Evolutionary conservation across 1,284 basidiomycete genomes (phyloP).

Genomic region (Sparassis latifolia): DNA sequence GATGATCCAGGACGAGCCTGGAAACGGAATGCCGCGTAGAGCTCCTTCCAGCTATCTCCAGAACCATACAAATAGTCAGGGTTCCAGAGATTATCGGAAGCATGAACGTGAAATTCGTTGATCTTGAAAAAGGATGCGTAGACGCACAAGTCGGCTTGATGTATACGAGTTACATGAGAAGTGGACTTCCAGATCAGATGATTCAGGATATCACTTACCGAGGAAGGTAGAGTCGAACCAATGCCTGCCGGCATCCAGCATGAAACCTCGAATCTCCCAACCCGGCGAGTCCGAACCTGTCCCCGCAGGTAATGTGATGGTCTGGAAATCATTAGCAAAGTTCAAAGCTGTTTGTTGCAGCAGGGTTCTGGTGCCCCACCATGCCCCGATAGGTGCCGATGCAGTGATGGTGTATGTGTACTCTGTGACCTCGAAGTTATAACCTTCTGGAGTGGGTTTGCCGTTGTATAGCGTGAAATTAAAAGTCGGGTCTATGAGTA

Average conservation of each 20-base stretch:
- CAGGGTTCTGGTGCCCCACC: conserved; percentile 32
- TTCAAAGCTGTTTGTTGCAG: conserved; percentile 24
- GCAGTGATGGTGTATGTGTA: conserved; percentile 23
- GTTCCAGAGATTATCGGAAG: conserved; percentile 25
- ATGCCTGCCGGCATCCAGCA: conserved; percentile 33
- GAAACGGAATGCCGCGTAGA: conserved; percentile 33
- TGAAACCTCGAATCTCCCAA: conserved; percentile 33
- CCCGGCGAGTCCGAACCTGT: conserved; percentile 27
- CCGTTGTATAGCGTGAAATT: conserved; percentile 27
- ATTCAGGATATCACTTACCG: conserved; percentile 5
- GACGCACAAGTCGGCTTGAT: conserved; percentile 28
- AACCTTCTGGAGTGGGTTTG: conserved; percentile 28
- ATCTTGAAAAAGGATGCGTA: conserved; percentile 35
- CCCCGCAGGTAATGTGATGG: conserved; percentile 23
- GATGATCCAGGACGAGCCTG: conserved; percentile 24
- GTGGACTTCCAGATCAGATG: not conserved
- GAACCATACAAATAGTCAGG: conserved; percentile 21
- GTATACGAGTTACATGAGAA: not conserved
- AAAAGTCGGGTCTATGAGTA: conserved; percentile 19
- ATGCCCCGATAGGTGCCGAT: conserved; percentile 28
- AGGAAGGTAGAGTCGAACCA: conserved; percentile 25
- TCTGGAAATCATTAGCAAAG: conserved; percentile 17
- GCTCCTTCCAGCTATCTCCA: conserved; percentile 20
- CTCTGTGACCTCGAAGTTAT: conserved; percentile 22
- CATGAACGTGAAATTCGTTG: conserved; percentile 27